phyloP scores from a whole-genome alignment of 2,329 filamentous ascomycete species.

The Pestalotiopsis fici region DNA sequence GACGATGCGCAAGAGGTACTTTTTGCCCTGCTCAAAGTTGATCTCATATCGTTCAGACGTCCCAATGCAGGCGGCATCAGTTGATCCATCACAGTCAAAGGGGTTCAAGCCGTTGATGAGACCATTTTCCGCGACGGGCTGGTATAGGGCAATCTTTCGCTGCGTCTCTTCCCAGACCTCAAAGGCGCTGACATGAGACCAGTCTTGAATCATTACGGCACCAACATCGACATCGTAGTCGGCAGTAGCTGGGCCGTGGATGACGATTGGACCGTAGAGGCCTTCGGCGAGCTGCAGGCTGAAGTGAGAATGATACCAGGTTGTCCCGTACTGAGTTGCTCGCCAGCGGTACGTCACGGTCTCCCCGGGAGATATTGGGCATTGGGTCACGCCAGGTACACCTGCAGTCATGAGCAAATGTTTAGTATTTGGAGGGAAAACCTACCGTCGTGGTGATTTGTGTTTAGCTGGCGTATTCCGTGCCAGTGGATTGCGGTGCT shows the following conservation, averaged over 20 bases:
- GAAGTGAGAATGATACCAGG: slow-evolving; percentile 65
- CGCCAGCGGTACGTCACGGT: slow-evolving; percentile 58
- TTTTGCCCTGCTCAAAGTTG: slow-evolving; percentile 39
- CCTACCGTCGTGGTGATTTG: slow-evolving; percentile 51
- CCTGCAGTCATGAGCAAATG: slow-evolving; percentile 32
- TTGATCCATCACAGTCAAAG: slow-evolving; percentile 30
- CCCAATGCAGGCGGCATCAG: slow-evolving; percentile 43
- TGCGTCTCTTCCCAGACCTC: slow-evolving; percentile 27
- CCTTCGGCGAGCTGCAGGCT: slow-evolving; percentile 52
- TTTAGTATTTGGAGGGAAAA: neutral
- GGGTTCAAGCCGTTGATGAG: slow-evolving; percentile 34
- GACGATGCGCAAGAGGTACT: slow-evolving; percentile 45
- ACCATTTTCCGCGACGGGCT: slow-evolving; percentile 37
- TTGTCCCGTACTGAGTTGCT: slow-evolving; percentile 54
- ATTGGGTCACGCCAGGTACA: slow-evolving; percentile 50
- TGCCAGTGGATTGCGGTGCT: slow-evolving; percentile 55
- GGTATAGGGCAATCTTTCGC: slow-evolving; percentile 14
- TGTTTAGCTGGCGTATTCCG: slow-evolving; percentile 49
- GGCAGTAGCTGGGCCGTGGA: slow-evolving; percentile 58
- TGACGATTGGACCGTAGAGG: slow-evolving; percentile 61
- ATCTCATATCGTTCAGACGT: slow-evolving; percentile 44
- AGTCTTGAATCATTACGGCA: slow-evolving; percentile 55
- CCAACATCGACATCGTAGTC: slow-evolving; percentile 67
- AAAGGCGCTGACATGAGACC: slow-evolving; percentile 31
- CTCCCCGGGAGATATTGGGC: slow-evolving; percentile 50